Base-by-base conservation (phyloP, 768 basidiomycete species). In the Mycena sanguinolenta region DNA sequence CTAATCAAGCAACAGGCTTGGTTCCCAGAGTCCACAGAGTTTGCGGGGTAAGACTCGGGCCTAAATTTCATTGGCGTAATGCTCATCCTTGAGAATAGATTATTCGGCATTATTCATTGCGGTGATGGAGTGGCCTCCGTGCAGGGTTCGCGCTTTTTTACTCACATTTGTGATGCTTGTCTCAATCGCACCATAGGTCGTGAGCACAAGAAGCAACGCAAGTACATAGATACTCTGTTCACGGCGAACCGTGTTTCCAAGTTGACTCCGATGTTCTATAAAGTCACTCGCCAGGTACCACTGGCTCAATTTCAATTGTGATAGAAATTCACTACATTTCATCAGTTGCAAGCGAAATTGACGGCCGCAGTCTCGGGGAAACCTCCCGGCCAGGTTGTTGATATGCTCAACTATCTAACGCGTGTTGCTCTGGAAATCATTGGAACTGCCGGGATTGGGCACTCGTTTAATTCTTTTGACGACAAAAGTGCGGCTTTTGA, bases 111-210 rank as follows among this genome's bases (percentile, higher is more conserved):
- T 17, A 53, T 67, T 17, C 65, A 67, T 60, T 60, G 65, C 55
- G 76, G 77, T 36, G 74, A 78, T 58, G 73, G 74, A 16, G 39
- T 78, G 28, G 76, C 75, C 1, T 78, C 77, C 16, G 77, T 78
- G 5, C 64, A 70, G 50, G 77, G 77, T 77, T 30, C 4, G 69
- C 65, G 13, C 32, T 36, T 16, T 16, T 12, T 53, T 14, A 23
- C 28, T 21, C 21, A 34, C 6, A 10, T 34, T n/a, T n/a, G 10
- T 23, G 0, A 50, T 27, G n/a, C 2, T 21, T 10, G 3, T 23
- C 16, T 30, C 16, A 14, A 19, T 2, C 17, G 16, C 28, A 9
- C 38, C 58, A 9, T 44, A 78, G 77, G 77, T 28, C 63, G 72
- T 21, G 76, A 76, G 46, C 77, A 78, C 65, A 77, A 73, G 70